Evolutionary conservation across 345 rosid genomes (phyloP), one percentile per base, ranked within the genome.

Genomic region (Salix arbutifolia): DNA sequence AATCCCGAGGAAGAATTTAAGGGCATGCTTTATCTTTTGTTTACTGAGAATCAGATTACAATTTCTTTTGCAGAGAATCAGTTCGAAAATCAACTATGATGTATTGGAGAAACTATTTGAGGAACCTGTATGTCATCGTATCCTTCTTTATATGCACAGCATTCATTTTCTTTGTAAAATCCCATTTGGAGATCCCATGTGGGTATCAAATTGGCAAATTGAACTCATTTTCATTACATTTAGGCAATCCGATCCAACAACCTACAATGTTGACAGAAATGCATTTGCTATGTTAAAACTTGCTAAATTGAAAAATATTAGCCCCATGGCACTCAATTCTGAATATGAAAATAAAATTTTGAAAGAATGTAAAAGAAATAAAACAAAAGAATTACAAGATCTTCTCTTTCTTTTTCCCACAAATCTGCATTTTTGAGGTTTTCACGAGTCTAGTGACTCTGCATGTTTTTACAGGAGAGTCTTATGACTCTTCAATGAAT

Each of bases 81-180:
- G 92, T 75, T 86, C 88, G 31, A 83, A 88, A 78, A 87, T 92
- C 87, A 92, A 94, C 87, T 85, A 82, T 23, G 92, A 92, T 30
- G 88, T 80, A 14, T 76, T 91, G 87, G 89, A 86, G 70, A 86
- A 89, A 75, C 95, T 94, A 67, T 91, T 92, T 69, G 87, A 85
- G 65, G 86, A 85, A 72, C 77, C 91, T 6, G 97, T 91, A 85
- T 46, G 96, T 83, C 73, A 61, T 64, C 14, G 5, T 52, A 38
- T 70, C 40, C 50, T 82, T 65, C 40, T 77, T 60, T 52, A 10
- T 4, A 7, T 44, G 2, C 13, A 26, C 31, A 62, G 40, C 13
- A 23, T 61, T 61, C 10, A 28, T 23, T 7, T 26, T 3, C 46
- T 42, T 0, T 42, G 46, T 42, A 23, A n/a, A 58, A 10, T 4